Evolutionary conservation across 2,329 filamentous ascomycete species (phyloP).

Genomic region (Thelonectria blattea): DNA sequence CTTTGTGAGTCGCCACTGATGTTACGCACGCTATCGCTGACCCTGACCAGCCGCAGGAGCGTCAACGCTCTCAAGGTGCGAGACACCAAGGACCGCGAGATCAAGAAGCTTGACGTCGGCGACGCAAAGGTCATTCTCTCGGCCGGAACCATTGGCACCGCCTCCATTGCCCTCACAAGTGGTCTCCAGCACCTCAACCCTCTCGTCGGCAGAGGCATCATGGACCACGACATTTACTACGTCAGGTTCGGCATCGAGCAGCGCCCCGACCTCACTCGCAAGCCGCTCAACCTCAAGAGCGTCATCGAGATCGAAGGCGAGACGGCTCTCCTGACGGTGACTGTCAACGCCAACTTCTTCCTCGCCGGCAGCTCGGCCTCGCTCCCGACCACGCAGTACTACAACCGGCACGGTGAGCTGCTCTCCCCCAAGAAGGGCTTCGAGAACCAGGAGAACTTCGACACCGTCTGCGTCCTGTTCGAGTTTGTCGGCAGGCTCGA

Average conservation of each 20-base stretch:
- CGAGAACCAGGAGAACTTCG: slow-evolving; percentile 19
- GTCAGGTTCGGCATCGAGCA: slow-evolving; percentile 26
- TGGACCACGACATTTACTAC: slow-evolving; percentile 30
- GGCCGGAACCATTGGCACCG: slow-evolving; percentile 24
- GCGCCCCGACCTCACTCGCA: slow-evolving; percentile 4
- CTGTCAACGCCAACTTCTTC: slow-evolving; percentile 30
- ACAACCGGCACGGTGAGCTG: slow-evolving; percentile 12
- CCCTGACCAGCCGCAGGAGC: neutral
- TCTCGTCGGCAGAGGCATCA: slow-evolving; percentile 15
- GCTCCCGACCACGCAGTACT: slow-evolving; percentile 25
- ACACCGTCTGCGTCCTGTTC: slow-evolving; percentile 26
- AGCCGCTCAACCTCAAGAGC: slow-evolving; percentile 25
- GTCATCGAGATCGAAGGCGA: slow-evolving; percentile 15
- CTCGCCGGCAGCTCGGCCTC: slow-evolving; percentile 24
- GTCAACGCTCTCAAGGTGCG: slow-evolving; percentile 23
- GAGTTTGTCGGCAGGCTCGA: slow-evolving; percentile 20
- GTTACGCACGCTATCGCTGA: neutral
- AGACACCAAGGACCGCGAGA: slow-evolving; percentile 7
- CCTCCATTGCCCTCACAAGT: slow-evolving; percentile 26
- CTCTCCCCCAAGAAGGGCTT: slow-evolving; percentile 10
- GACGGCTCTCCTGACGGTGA: slow-evolving; percentile 24
- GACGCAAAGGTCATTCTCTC: slow-evolving; percentile 22
- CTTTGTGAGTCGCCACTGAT: slow-evolving; percentile 8
- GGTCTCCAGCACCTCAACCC: slow-evolving; percentile 20
- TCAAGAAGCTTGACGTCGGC: slow-evolving; percentile 21